These are phyloP conservation scores for Pseudogymnoascus sp. DNA, from an alignment of 2,329 filamentous ascomycete genomes.

Conservation along the genomic window DNA sequence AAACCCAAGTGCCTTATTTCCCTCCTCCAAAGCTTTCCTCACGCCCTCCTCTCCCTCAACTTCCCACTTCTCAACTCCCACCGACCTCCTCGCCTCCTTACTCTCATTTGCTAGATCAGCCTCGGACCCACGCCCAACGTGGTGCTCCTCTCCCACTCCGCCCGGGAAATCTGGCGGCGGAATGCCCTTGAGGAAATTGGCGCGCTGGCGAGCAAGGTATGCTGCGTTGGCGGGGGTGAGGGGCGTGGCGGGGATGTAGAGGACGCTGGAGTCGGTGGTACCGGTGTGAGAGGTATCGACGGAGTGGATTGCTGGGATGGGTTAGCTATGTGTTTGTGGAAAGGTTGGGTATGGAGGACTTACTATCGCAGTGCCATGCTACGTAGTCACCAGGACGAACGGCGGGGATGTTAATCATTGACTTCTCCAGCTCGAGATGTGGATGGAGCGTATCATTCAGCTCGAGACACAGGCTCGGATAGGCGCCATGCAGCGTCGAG, in stretches of 20 bases:
- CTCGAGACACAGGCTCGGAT: slow-evolving; percentile 54
- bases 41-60: background rate
- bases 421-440: slow-evolving; percentile 50
- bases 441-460: slow-evolving; percentile 53
- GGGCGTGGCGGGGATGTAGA: slow-evolving; percentile 85
- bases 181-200: slow-evolving; percentile 60
- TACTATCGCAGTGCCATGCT: slow-evolving; percentile 46
- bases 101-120: background rate
- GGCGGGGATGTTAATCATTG: slow-evolving; percentile 57
- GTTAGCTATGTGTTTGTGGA: background rate
- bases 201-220: slow-evolving; percentile 62
- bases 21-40: background rate
- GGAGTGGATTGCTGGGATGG: slow-evolving; percentile 45
- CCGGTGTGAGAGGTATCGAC: slow-evolving; percentile 75
- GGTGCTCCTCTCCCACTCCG: slow-evolving; percentile 55
- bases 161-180: slow-evolving; percentile 65
- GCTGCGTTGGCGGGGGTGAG: slow-evolving; percentile 65
- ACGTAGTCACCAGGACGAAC: slow-evolving; percentile 62
- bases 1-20: background rate
- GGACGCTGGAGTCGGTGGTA: slow-evolving; percentile 64
- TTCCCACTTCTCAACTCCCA: background rate
- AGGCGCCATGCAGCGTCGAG: slow-evolving; percentile 61
- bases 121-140: slow-evolving; percentile 36
- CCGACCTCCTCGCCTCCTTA: background rate
- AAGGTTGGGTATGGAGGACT: background rate